Percentiles rank a stretch among this genome's conserved stretches.
Conservation (phyloP, 495 filamentous ascomycete species). For the Aspergillus diversus region DNA sequence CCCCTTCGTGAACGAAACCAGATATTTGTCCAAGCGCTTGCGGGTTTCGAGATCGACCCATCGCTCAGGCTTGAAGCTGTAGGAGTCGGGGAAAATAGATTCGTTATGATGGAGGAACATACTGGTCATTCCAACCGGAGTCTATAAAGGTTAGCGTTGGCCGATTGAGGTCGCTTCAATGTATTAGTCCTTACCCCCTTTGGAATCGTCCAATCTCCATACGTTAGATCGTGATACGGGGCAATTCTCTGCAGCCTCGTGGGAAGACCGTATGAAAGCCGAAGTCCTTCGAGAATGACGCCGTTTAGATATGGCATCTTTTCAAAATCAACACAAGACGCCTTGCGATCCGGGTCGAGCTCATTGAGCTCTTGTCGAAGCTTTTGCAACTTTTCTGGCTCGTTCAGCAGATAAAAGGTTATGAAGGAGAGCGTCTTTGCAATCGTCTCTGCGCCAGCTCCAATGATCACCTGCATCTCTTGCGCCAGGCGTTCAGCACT, state of each 20-base stretch:
- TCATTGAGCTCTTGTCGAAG: conserved; percentile 34
- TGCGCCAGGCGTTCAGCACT: conserved; percentile 35
- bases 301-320: conserved; percentile 39
- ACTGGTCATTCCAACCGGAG: conserved; percentile 48
- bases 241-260: conserved; percentile 40
- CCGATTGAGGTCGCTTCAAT: neutral
- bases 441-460: conserved; percentile 53
- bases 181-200: conserved; percentile 32
- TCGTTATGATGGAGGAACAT: conserved; percentile 44
- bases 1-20: conserved; percentile 54
- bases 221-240: conserved; percentile 38
- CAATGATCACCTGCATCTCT: conserved; percentile 48
- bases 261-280: conserved; percentile 36
- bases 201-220: conserved; percentile 51
- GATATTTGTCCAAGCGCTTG: conserved; percentile 45
- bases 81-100: conserved; percentile 43
- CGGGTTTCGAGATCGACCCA: conserved; percentile 40
- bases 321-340: conserved; percentile 35
- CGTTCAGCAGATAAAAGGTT: conserved; percentile 45
- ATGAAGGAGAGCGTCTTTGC: conserved; percentile 40
- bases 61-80: conserved; percentile 47
- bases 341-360: conserved; percentile 26
- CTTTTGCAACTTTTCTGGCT: conserved; percentile 35
- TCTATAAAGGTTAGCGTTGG: conserved; percentile 19
- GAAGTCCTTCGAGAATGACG: conserved; percentile 39